Conservation (phyloP, 768 basidiomycete species). For the Psilocybe subaeruginosa region DNA sequence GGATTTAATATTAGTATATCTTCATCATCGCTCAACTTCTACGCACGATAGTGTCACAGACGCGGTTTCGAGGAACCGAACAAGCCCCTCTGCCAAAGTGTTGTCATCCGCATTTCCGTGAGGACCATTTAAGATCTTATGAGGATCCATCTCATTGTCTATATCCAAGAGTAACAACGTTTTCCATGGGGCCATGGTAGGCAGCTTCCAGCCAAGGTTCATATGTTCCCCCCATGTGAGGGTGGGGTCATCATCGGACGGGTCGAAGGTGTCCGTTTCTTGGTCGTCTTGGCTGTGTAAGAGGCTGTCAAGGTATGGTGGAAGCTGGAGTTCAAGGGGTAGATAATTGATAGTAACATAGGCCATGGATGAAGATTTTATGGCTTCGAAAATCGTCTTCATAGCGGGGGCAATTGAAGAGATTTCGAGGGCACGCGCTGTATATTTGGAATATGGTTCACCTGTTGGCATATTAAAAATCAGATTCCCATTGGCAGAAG, state of each 20-base stretch:
- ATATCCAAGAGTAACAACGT: conserved; percentile 78
- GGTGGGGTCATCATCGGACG: conserved; percentile 53
- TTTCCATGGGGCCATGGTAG: conserved; percentile 88
- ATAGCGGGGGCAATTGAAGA: conserved; percentile 83
- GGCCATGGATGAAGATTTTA: conserved; percentile 77
- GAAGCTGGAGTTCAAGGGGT: conserved; percentile 85
- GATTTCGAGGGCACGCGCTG: conserved; percentile 56
- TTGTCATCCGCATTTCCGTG: conserved; percentile 68
- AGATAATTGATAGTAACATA: conserved; percentile 79
- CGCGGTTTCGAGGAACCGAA: conserved; percentile 76
- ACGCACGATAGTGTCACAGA: conserved; percentile 79
- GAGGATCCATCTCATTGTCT: conserved; percentile 57
- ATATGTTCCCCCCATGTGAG: conserved; percentile 70
- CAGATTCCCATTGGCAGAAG: background rate
- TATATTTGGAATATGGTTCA: conserved; percentile 59
- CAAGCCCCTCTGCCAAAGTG: conserved; percentile 67
- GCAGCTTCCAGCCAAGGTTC: conserved; percentile 72
- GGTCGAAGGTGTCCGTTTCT: conserved; percentile 52
- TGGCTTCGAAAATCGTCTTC: conserved; percentile 76
- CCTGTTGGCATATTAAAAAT: conserved; percentile 40
- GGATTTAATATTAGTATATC: background rate
- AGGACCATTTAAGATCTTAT: conserved; percentile 59
- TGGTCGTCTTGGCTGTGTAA: conserved; percentile 67
- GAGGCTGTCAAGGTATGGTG: conserved; percentile 75
- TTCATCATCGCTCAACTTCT: background rate